Percentiles rank a stretch among this genome's conserved stretches.
phyloP scores from a whole-genome alignment of 2,329 filamentous ascomycete genomes.

The Colletotrichum sidae region DNA sequence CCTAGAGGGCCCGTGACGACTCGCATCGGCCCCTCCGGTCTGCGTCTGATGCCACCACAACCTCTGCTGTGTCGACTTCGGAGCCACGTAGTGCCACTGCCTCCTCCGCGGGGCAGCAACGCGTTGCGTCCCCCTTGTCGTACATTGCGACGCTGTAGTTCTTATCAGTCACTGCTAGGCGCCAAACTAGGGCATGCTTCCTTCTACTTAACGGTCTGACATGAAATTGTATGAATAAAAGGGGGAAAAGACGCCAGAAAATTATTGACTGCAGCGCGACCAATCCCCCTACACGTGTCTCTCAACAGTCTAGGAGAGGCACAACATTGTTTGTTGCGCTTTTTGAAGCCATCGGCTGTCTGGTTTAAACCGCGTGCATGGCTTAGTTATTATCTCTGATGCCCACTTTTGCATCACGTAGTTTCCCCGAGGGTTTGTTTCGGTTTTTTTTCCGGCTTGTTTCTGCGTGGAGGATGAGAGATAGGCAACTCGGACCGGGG shows the following conservation, averaged over 20 bases:
- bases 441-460: background rate
- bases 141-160: background rate
- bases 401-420: too few relatives aligned
- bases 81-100: constrained; percentile 27
- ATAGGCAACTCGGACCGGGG: constrained; percentile 1
- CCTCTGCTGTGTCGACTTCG: constrained; percentile 11
- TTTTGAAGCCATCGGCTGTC: background rate
- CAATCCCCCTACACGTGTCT: constrained; percentile 1
- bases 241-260: background rate
- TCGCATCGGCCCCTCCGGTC: constrained; percentile 35
- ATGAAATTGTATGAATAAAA: constrained; percentile 36
- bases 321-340: background rate
- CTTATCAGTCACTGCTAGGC: background rate
- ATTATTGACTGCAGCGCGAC: background rate
- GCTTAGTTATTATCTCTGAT: too few relatives aligned
- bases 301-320: background rate
- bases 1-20: constrained; percentile 50
- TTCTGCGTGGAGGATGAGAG: constrained; percentile 2
- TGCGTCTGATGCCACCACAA: constrained; percentile 16
- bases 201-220: constrained; percentile 19
- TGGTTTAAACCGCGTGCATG: too few relatives aligned
- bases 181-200: constrained; percentile 1
- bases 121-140: constrained; percentile 19
- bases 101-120: constrained; percentile 22
- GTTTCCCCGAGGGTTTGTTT: constrained; percentile 2